phyloP scores from a whole-genome alignment of 371 early-diverging fungal species.

The Lichtheimia corymbifera region DNA sequence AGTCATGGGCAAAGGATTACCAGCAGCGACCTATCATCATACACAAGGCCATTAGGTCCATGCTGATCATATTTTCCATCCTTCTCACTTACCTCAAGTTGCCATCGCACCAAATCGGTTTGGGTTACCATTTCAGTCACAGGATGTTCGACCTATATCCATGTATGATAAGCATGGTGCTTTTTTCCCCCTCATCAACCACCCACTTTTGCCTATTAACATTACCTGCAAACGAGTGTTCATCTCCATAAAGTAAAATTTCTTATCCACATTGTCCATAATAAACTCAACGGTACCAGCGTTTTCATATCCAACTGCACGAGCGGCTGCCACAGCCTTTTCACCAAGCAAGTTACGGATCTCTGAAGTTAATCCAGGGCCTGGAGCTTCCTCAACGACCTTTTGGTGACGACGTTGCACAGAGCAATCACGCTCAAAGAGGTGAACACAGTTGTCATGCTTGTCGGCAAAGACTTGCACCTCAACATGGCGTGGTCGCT shows the following conservation, averaged over 20 bases:
- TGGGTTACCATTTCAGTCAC: constrained; percentile 96
- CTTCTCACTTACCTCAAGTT: constrained; percentile 63
- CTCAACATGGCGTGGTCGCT: constrained; percentile 91
- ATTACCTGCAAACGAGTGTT: constrained; percentile 86
- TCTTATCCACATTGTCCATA: constrained; percentile 81
- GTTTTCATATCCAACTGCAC: constrained; percentile 89
- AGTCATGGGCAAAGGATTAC: constrained; percentile 73
- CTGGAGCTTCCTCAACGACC: constrained; percentile 87
- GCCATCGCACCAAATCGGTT: constrained; percentile 94
- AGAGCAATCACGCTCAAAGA: constrained; percentile 97
- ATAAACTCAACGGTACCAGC: constrained; percentile 99
- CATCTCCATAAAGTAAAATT: constrained; percentile 98
- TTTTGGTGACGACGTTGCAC: constrained; percentile 98
- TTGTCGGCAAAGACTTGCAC: constrained; percentile 96
- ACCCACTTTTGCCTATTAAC: neutral
- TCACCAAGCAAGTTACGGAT: constrained; percentile 79
- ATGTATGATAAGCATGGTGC: neutral
- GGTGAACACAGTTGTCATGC: constrained; percentile 84
- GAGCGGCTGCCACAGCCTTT: constrained; percentile 92
- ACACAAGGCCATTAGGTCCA: neutral
- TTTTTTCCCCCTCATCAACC: constrained; percentile 7
- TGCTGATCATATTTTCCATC: neutral
- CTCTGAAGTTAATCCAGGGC: constrained; percentile 74
- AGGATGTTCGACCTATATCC: constrained; percentile 90
- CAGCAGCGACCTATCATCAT: constrained; percentile 72